Base-by-base conservation (phyloP, 176 grass and related monocot species). In the Aegilops tauschii region DNA sequence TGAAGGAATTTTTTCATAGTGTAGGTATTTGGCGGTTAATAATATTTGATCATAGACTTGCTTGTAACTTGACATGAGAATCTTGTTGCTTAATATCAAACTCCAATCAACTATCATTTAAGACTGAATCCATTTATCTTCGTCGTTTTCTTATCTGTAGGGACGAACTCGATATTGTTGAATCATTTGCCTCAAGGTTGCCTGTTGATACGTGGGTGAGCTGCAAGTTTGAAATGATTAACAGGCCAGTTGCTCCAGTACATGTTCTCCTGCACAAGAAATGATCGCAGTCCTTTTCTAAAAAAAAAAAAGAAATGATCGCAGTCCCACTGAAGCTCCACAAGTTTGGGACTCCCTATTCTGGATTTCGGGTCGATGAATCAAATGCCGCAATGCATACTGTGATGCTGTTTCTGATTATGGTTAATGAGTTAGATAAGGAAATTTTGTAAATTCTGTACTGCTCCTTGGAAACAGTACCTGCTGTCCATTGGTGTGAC, bases 141-240 rank as follows among this genome's bases (percentile, higher is more conserved):
- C 37, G 1, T 39, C 8, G 7, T 7, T 39, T 39, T 39, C 1
- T 39, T 39, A 9, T 39, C 8, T 39, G 37, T 8, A 39, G 37
- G 37, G 37, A 39, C 8, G 37, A 39, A 39, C 37, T 39, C 37
- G 37, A 39, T 2, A 39, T 39, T 39, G 37, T 39, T 39, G 37
- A 39, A 39, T 39, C 37, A 39, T 39, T 39, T 39, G 37, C 37
- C 1, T 39, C 37, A 39, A 39, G 7, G 1, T 39, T 39, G 37
- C 83, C 91, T 50, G 74, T 82, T 40, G 90, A 94, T 59, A 82
- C 62, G 31, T 98, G 91, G 90, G 83, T 73, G 9, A 90, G 69
- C 83, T 87, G 86, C 35, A 94, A 93, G 61, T 90, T 95, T 87
- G 83, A 98, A 89, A 94, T 89, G 93, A 25, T 95, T 62, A 98